Percentiles rank a stretch among this genome's conserved stretches.
Conservation (phyloP, 176 grass and related monocot species). For the Poa pratensis region DNA sequence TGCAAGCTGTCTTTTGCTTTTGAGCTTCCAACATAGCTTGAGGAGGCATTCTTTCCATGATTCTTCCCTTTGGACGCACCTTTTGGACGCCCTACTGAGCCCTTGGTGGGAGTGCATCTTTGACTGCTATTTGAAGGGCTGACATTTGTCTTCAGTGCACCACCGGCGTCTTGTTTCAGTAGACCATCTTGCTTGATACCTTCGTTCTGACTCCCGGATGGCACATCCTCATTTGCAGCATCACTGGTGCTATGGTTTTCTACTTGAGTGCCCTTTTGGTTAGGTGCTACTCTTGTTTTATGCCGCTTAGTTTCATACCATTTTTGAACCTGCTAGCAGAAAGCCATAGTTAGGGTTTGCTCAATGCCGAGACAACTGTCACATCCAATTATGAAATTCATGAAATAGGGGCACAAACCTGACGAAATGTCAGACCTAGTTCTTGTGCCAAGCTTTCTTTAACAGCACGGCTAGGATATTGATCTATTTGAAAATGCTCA, state of each 20-base stretch:
- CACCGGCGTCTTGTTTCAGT: slow-evolving; percentile 4
- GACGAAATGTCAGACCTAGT: slow-evolving; percentile 51
- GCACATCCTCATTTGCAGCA: slow-evolving; percentile 23
- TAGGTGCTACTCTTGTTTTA: slow-evolving; percentile 27
- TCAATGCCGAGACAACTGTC: slow-evolving; percentile 16
- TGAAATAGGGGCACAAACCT: slow-evolving; percentile 38
- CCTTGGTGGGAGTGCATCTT: not conserved
- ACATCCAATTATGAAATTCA: slow-evolving; percentile 8
- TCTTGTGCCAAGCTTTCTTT: slow-evolving; percentile 68
- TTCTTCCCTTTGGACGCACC: slow-evolving; percentile 28
- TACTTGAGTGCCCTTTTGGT: not conserved
- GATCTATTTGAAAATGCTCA: slow-evolving; percentile 53
- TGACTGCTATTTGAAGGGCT: slow-evolving; percentile 11
- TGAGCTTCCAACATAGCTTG: not conserved
- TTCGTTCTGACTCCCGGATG: slow-evolving; percentile 21
- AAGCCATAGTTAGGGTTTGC: slow-evolving; percentile 20
- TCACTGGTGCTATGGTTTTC: slow-evolving; percentile 16
- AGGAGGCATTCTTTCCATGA: not conserved
- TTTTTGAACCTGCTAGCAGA: slow-evolving; percentile 50
- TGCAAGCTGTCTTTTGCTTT: slow-evolving; percentile 25
- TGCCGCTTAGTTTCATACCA: slow-evolving; percentile 58
- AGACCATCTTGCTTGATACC: slow-evolving; percentile 7
- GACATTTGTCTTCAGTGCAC: not conserved
- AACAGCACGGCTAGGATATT: slow-evolving; percentile 52
- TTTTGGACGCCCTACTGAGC: slow-evolving; percentile 8